Conservation (phyloP, 192 early-diverging fungal species). For the Backusella tarrabulga region DNA sequence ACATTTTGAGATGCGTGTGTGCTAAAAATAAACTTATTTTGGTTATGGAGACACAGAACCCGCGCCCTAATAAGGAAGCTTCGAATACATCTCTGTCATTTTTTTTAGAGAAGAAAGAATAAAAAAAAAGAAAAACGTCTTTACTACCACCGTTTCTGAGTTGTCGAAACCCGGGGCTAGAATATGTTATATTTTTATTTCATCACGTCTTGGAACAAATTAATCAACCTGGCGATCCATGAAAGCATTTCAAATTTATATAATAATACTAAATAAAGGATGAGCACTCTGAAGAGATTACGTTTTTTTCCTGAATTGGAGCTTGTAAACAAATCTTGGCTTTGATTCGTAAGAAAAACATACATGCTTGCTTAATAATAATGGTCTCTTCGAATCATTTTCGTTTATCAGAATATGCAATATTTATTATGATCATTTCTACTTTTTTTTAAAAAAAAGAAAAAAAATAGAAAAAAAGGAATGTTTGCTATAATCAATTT, state of each 20-base stretch:
- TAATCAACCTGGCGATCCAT: neutral
- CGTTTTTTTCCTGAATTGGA: conserved; percentile 1
- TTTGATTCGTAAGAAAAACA: neutral
- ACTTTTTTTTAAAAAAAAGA: neutral
- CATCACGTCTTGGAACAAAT: neutral
- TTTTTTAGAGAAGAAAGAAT: neutral
- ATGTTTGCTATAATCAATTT: neutral
- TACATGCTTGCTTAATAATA: neutral
- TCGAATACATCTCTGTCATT: neutral
- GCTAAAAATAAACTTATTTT: conserved; percentile 5
- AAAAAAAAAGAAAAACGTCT: neutral
- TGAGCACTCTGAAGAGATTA: neutral
- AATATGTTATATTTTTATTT: neutral
- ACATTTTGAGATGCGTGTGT: neutral
- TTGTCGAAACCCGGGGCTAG: neutral
- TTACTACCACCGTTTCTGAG: neutral
- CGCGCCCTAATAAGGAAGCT: neutral
- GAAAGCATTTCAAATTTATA: neutral
- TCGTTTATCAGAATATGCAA: neutral
- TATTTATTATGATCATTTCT: too few species aligned
- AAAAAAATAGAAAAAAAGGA: neutral
- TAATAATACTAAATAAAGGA: neutral
- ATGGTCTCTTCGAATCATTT: neutral
- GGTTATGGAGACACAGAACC: neutral
- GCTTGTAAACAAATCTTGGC: neutral